A percentile compares a stretch with the other conserved stretches of the same genome.
Evolutionary conservation across 1,284 basidiomycete species (phyloP).

Genomic region (Trametes polyzona): DNA sequence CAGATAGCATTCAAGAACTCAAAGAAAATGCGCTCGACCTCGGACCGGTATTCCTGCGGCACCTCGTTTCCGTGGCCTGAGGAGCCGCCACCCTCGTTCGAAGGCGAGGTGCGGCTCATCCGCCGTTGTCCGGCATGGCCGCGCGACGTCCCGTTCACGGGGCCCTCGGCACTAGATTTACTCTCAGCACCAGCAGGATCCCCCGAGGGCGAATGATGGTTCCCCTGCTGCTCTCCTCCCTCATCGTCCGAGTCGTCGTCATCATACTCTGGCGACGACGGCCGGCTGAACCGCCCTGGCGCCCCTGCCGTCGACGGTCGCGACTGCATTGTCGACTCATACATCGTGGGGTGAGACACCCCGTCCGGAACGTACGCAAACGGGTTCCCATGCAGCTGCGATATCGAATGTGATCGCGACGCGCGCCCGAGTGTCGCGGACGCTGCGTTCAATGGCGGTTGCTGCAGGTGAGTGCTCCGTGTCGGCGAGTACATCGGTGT

Average conservation of each 20-base stretch:
- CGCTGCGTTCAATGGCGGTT: constrained; percentile 24
- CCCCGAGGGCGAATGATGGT: constrained; percentile 25
- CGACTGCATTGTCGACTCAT: constrained; percentile 34
- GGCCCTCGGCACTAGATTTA: constrained; percentile 26
- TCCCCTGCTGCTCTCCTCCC: constrained; percentile 31
- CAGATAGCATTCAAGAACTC: constrained; percentile 89
- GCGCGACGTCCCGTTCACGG: constrained; percentile 29
- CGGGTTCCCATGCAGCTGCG: constrained; percentile 45
- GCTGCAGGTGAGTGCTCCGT: constrained; percentile 24
- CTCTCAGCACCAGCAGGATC: constrained; percentile 16
- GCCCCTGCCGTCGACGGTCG: constrained; percentile 36
- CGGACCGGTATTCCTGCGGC: constrained; percentile 77
- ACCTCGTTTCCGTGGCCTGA: constrained; percentile 62
- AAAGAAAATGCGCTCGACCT: constrained; percentile 92
- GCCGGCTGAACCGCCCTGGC: constrained; percentile 33
- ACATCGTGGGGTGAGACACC: constrained; percentile 26
- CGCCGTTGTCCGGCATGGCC: constrained; percentile 31
- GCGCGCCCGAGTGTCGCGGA: constrained; percentile 52
- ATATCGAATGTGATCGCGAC: constrained; percentile 69
- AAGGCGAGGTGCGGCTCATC: constrained; percentile 36
- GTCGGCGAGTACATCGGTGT: constrained; percentile 26
- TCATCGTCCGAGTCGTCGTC: constrained; percentile 48
- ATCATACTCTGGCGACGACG: constrained; percentile 41
- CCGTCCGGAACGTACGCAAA: constrained; percentile 47
- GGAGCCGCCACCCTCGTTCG: constrained; percentile 30